Base-by-base conservation (phyloP, 129 eudicot species). In the Smallanthus sonchifolius region DNA sequence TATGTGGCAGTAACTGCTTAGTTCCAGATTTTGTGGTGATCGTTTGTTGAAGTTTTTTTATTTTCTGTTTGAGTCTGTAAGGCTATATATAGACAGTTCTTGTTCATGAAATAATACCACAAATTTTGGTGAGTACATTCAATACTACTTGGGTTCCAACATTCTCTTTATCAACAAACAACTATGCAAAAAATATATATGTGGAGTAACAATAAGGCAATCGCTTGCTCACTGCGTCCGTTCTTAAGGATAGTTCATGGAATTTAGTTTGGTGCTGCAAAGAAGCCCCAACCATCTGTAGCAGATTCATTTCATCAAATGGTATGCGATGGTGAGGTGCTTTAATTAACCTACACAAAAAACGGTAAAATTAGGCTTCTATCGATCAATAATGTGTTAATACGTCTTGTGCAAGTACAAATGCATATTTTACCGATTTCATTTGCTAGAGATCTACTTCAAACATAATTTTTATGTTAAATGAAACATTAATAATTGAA, bases 261-360 rank as follows among this genome's bases (percentile, higher is more conserved):
- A 55, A 39, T 32, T 40, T 17, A 20, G 36, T 28, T 38, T 65
- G 51, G 72, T 17, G 69, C 28, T 38, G 49, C 65, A 59, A 59
- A 30, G 34, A 65, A 65, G 48, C 42, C 42, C 42, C 28, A 42
- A 10, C 39, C 42, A 68, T 45, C 57, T 10, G n/a, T 32, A 68
- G 28, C 73, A 45, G 40, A 68, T 68, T 15, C 43, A 28, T 17
- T 43, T 67, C 57, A 67, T 28, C 38, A 67, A 44, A 44, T 28
- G 13, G 19, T 28, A 65, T 7, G 4, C 4, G 15, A 38, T 16
- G 49, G 6, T 13, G 14, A 14, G 57, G 28, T 45, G 74, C 74
- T 70, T 70, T 35, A 10, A 70, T 54, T 49, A 51, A 51, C 63
- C 75, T 70, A 49, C 63, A 49, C n/a, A 36, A 4, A 4, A 49